A percentile compares a stretch with the other conserved stretches of the same genome.
Evolutionary conservation across 2,329 filamentous ascomycete genomes (phyloP).

Genomic region (Neobulgaria alba): DNA sequence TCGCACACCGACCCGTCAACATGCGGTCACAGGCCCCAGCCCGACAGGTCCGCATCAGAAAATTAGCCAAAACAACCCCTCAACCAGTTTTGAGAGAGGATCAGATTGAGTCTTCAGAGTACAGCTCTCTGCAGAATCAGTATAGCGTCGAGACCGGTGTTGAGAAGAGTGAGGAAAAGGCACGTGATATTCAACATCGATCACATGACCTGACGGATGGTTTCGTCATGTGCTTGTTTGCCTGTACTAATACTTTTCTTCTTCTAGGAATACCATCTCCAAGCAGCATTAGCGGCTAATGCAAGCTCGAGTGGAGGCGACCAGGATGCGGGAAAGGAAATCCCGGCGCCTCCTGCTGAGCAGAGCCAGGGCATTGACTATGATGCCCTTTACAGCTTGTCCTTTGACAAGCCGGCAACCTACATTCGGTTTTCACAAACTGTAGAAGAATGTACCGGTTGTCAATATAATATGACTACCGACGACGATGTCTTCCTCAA

Average conservation of each 20-base stretch:
- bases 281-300: constrained; percentile 26
- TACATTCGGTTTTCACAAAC: constrained; percentile 98
- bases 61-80: constrained; percentile 38
- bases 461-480: constrained; percentile 87
- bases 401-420: constrained; percentile 76
- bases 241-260: constrained; percentile 14
- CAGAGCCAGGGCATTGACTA: constrained; percentile 64
- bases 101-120: constrained; percentile 79
- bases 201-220: constrained; percentile 22
- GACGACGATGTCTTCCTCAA: constrained; percentile 84
- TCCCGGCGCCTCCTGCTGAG: constrained; percentile 56
- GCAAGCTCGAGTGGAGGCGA: constrained; percentile 16
- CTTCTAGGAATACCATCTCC: constrained; percentile 30
- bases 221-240: no score
- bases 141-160: constrained; percentile 89
- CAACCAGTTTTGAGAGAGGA: constrained; percentile 66
- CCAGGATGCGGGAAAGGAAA: constrained; percentile 31
- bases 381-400: constrained; percentile 74
- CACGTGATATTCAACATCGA: constrained; percentile 14
- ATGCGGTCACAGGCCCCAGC: constrained; percentile 23
- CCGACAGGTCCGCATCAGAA: constrained; percentile 41
- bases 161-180: constrained; percentile 94
- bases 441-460: constrained; percentile 88
- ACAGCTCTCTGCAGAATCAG: constrained; percentile 65
- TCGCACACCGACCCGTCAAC: constrained; percentile 11